Percentiles rank a stretch among this genome's conserved stretches.
These are phyloP conservation scores for Tylopilus felleus DNA, from an alignment of 768 basidiomycete genomes.

Conservation along the genomic window DNA sequence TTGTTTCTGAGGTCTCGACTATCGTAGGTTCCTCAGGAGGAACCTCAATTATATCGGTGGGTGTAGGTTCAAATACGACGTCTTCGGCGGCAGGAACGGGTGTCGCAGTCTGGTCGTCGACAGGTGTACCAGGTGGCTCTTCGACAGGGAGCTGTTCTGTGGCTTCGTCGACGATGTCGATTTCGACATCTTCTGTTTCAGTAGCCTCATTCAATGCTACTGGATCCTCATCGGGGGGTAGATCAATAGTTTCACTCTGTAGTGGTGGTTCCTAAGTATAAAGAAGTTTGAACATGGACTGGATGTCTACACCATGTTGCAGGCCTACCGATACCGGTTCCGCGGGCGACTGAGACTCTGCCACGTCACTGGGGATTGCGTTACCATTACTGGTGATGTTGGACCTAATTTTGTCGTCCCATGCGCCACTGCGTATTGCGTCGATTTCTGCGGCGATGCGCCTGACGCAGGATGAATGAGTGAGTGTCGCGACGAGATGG, in stretches of 20 bases:
- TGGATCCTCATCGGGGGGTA: conserved; percentile 3
- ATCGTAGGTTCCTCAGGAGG: conserved; percentile 7
- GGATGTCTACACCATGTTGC: neutral
- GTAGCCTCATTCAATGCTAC: neutral
- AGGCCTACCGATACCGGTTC: conserved; percentile 11
- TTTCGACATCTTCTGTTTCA: conserved; percentile 4
- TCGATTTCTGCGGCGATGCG: conserved; percentile 70
- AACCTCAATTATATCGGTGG: conserved; percentile 5
- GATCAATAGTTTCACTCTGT: conserved; percentile 2
- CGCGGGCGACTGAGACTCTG: neutral
- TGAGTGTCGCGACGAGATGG: neutral
- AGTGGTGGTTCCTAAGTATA: conserved; percentile 13
- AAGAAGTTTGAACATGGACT: neutral
- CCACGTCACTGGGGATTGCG: conserved; percentile 5
- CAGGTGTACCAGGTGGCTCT: neutral
- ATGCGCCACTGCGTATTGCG: conserved; percentile 63
- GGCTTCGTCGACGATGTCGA: neutral
- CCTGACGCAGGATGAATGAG: conserved; percentile 35
- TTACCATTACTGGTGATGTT: conserved; percentile 23
- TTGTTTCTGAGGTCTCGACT: conserved; percentile 5
- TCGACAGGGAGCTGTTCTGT: conserved; percentile 1
- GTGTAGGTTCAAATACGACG: neutral
- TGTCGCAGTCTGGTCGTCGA: conserved; percentile 1
- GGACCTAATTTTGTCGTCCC: conserved; percentile 52
- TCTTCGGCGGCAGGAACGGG: conserved; percentile 7